A percentile compares a stretch with the other conserved stretches of the same genome.
Conservation (phyloP, 805 yeast species). For the Ogataea trehaloabstinens region DNA sequence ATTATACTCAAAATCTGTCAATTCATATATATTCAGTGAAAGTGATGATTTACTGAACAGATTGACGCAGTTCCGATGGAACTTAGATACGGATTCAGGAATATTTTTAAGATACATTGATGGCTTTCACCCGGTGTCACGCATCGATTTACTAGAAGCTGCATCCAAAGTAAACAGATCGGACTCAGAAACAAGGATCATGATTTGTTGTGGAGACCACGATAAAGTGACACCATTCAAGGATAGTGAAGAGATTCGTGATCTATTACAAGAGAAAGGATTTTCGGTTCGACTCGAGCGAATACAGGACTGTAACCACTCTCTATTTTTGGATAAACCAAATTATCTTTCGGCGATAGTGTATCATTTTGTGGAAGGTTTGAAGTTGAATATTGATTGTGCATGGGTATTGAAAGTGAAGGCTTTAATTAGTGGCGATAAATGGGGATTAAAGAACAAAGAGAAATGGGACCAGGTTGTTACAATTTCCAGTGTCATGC, state of each 20-base stretch:
- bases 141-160: constrained; percentile 43
- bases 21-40: constrained; percentile 44
- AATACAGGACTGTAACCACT: constrained; percentile 60
- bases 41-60: constrained; percentile 37
- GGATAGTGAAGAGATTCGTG: constrained; percentile 32
- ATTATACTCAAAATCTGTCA: constrained; percentile 56
- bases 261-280: constrained; percentile 27
- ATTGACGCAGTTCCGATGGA: constrained; percentile 65
- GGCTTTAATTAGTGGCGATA: constrained; percentile 62
- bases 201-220: constrained; percentile 56
- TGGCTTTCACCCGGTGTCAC: constrained; percentile 46
- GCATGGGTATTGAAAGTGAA: constrained; percentile 69
- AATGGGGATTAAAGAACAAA: constrained; percentile 79
- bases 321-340: constrained; percentile 60
- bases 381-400: constrained; percentile 53
- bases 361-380: constrained; percentile 51
- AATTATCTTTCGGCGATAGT: constrained; percentile 61
- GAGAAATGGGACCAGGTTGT: constrained; percentile 63
- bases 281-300: constrained; percentile 35
- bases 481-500: constrained; percentile 46
- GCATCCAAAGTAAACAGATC: constrained; percentile 36
- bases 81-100: constrained; percentile 56
- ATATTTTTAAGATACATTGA: constrained; percentile 52
- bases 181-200: constrained; percentile 37
- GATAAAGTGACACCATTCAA: constrained; percentile 53